A percentile compares a stretch with the other conserved stretches of the same genome.
phyloP scores from a whole-genome alignment of 129 eudicot species.

The Scalesia atractyloides region DNA sequence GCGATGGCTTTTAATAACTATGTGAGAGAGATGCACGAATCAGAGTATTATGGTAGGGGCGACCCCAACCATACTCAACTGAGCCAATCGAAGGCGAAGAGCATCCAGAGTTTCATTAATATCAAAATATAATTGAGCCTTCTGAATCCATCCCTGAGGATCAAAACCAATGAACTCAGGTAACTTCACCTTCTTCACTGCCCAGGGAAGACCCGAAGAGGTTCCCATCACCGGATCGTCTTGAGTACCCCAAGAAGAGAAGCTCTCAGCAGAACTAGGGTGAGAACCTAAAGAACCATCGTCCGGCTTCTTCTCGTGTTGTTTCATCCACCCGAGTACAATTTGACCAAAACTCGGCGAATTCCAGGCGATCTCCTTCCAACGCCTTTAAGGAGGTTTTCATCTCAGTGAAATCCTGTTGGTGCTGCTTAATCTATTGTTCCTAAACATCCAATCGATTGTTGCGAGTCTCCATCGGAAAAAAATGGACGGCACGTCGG shows the following conservation, averaged over 20 bases:
- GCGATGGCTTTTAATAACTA: too few species aligned
- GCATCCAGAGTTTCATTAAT: background rate
- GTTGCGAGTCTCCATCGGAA: too few species aligned
- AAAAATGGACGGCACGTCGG: too few species aligned
- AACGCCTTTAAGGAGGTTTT: background rate
- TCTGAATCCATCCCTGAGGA: conserved; percentile 10
- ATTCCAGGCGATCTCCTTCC: background rate
- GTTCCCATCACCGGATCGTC: background rate
- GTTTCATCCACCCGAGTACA: background rate
- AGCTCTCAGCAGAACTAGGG: too few species aligned
- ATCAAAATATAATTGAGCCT: background rate
- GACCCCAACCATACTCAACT: background rate
- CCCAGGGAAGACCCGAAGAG: background rate
- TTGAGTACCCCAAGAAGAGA: too few species aligned
- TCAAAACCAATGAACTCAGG: background rate
- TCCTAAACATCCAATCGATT: too few species aligned
- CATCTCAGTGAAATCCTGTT: background rate
- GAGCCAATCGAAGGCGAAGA: background rate
- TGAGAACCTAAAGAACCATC: background rate
- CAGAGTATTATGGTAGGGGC: background rate
- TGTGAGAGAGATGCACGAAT: background rate
- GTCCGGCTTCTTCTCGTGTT: background rate
- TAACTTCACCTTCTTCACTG: background rate
- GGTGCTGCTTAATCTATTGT: background rate
- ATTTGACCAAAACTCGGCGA: background rate